Base-by-base conservation (phyloP, 331 rosid species). In the Quercus tomentella region DNA sequence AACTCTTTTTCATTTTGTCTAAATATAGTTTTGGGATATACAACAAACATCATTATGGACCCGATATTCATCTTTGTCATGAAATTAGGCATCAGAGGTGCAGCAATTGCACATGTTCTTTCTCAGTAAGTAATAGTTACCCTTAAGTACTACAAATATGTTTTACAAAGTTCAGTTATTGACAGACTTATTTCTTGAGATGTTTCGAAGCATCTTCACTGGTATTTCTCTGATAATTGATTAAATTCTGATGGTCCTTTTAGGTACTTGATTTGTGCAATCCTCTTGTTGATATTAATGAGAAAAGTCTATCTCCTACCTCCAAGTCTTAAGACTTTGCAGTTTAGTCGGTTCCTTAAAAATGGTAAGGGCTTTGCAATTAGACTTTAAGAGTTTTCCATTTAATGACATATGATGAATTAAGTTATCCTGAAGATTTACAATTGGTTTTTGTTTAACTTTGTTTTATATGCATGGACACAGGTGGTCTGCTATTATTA, bases 101-200 rank as follows among this genome's bases (percentile, higher is more conserved):
- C 99, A 79, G 99, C 99, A 76, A 81, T 96, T 71, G 91, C 99
- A 11, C 99, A 96, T 82, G 97, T 96, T 52, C 73, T 93, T 70
- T 93, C 99, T 33, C 98, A 96, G 99, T 96, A 83, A 91, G 99
- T 84, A 41, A 65, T 74, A 28, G 57, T 37, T 12, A 25, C 78
- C 30, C 76, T 71, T 77, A 18, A 63, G 6, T 12, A 3, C 18
- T 65, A 15, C 41, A 65, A 9, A 26, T 72, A 4, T 52, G 5
- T 63, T 63, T 63, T 35, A 63, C 20, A 63, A 45, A 57, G 41
- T 25, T 78, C 16, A 77, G 31, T 4, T 57, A 56, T 43, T 43
- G 20, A 18, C 25, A 71, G 23, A 15, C 2, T 57, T 58, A 55
- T 18, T 21, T 26, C 4, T 3, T 21, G 16, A 49, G 17, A 28